Evolutionary conservation across 306 rosid genomes (phyloP).

Genomic region (Vicia faba): DNA sequence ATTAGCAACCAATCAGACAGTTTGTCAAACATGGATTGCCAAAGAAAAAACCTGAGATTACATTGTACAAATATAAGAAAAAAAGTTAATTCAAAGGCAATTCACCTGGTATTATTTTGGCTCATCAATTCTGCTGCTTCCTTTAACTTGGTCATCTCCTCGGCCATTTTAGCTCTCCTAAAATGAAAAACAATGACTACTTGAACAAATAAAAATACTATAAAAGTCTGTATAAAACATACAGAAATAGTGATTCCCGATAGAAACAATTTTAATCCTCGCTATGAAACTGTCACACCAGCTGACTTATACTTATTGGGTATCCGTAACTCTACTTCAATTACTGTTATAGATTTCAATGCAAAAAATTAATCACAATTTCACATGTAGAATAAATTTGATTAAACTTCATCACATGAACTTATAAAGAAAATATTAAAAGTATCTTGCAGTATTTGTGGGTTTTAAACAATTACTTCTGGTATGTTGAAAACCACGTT

Average conservation of each 20-base stretch:
- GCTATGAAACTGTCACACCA: conserved; percentile 6
- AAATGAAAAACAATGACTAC: conserved; percentile 22
- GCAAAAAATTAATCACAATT: not conserved
- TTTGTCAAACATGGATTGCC: conserved; percentile 31
- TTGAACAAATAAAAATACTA: conserved; percentile 19
- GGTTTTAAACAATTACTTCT: not conserved
- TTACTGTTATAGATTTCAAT: conserved; percentile 3
- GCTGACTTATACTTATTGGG: conserved; percentile 12
- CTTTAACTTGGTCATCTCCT: conserved; percentile 48
- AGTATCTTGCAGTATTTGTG: not conserved
- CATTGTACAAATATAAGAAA: conserved; percentile 8
- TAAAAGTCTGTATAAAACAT: not conserved
- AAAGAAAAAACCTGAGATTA: conserved; percentile 1
- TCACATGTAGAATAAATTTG: not conserved
- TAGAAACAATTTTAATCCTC: conserved; percentile 9
- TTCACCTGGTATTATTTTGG: conserved; percentile 42
- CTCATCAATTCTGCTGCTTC: conserved; percentile 40
- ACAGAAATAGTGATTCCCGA: conserved; percentile 1
- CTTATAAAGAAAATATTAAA: not conserved
- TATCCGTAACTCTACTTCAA: conserved; percentile 10
- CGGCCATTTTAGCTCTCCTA: conserved; percentile 51
- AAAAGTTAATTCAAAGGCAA: conserved; percentile 7
- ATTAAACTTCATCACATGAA: not conserved
- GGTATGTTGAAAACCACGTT: not conserved
- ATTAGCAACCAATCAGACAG: conserved; percentile 31